These are phyloP conservation scores for Teratosphaeria pseudoeucalypti DNA, from an alignment of 2,329 filamentous ascomycete genomes.

Conservation along the genomic window DNA sequence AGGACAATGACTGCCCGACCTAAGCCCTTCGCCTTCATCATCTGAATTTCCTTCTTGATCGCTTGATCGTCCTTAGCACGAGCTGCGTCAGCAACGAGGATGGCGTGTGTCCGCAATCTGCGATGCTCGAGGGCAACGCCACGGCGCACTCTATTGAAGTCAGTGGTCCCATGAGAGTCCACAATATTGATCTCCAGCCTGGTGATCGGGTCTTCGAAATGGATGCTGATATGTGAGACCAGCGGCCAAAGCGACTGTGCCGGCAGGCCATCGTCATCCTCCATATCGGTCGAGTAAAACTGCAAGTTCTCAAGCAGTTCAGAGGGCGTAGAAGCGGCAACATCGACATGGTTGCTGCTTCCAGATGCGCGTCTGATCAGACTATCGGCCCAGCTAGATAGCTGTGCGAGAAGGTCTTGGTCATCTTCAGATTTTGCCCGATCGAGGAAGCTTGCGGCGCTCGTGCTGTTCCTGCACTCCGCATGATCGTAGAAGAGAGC, in stretches of 20 bases:
- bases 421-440: neutral
- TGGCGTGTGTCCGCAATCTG: neutral
- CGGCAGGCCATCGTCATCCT: neutral
- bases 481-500: slow-evolving; percentile 8
- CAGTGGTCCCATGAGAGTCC: neutral
- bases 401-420: neutral
- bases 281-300: neutral
- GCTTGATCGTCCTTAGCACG: neutral
- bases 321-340: neutral
- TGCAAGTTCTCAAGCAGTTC: neutral
- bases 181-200: neutral
- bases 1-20: neutral
- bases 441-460: neutral
- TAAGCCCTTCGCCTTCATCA: neutral
- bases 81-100: neutral
- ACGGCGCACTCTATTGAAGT: neutral
- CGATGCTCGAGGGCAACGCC: neutral
- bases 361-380: too few species aligned
- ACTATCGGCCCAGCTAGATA: neutral
- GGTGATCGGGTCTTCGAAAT: neutral
- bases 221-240: neutral
- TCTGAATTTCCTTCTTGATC: neutral
- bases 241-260: neutral
- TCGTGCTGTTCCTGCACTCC: slow-evolving; percentile 3
- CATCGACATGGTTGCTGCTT: neutral